A percentile compares a stretch with the other conserved stretches of the same genome.
phyloP scores from a whole-genome alignment of 495 filamentous ascomycete species.

The Polyplosphaeria fusca region DNA sequence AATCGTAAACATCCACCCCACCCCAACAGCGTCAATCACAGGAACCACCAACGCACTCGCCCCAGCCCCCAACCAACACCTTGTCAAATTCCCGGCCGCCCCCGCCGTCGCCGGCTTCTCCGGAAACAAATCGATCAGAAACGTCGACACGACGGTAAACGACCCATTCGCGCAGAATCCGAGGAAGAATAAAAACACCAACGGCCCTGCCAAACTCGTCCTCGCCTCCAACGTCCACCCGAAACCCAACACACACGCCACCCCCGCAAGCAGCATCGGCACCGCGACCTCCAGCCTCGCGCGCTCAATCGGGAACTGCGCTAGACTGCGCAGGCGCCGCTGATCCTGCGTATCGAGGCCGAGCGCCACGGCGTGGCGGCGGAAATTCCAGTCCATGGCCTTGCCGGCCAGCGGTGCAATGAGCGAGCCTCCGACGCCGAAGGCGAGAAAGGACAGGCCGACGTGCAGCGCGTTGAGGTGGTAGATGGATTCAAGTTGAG shows the following conservation, averaged over 20 bases:
- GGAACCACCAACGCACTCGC: conserved; percentile 64
- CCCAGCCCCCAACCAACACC: conserved; percentile 66
- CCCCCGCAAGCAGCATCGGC: conserved; percentile 31
- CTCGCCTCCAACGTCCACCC: conserved; percentile 42
- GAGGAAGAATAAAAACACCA: conserved; percentile 57
- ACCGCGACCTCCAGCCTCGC: conserved; percentile 44
- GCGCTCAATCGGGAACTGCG: conserved; percentile 52
- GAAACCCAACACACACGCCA: conserved; percentile 36
- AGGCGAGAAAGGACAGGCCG: conserved; percentile 53
- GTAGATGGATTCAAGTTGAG: conserved; percentile 60
- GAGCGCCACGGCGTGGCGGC: conserved; percentile 37
- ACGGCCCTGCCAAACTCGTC: conserved; percentile 33
- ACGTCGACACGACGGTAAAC: conserved; percentile 51
- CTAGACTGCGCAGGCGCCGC: conserved; percentile 43
- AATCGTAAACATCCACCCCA: conserved; percentile 69
- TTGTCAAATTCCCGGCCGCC: conserved; percentile 65
- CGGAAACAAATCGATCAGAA: conserved; percentile 66
- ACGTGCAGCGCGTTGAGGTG: conserved; percentile 61
- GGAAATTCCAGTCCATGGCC: conserved; percentile 44
- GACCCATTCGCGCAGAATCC: conserved; percentile 55
- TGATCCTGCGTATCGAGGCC: conserved; percentile 41
- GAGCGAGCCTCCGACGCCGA: conserved; percentile 31
- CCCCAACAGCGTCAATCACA: conserved; percentile 62
- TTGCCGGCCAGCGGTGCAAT: conserved; percentile 33
- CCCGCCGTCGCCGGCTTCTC: conserved; percentile 60